Conservation (phyloP, 2,329 filamentous ascomycete species). For the Aspergillus chevalieri region DNA sequence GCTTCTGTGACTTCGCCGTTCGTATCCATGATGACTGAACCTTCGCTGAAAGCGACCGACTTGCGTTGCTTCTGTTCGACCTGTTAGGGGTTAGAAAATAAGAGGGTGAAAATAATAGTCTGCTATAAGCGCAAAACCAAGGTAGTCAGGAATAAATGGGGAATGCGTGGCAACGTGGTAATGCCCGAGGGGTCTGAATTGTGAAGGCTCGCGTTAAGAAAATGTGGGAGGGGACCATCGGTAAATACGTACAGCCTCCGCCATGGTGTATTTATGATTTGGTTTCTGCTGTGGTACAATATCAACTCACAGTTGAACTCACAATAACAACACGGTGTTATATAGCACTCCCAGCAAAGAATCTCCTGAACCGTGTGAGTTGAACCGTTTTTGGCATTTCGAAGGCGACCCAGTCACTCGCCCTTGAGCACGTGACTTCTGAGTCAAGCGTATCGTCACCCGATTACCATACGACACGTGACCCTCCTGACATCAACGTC, state of each 20-base stretch:
- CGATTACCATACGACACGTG: conserved; percentile 7
- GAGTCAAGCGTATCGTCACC: conserved; percentile 11
- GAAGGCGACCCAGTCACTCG: background rate
- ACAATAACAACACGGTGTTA: too few relatives aligned
- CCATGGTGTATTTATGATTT: conserved; percentile 26
- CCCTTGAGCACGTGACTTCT: conserved; percentile 9
- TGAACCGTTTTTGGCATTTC: background rate
- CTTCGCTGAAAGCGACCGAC: conserved; percentile 88
- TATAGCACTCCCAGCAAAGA: background rate
- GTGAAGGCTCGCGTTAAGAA: conserved; percentile 25
- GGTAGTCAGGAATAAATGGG: conserved; percentile 1
- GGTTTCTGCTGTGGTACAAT: background rate
- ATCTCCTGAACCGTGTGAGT: background rate
- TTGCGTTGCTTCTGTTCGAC: conserved; percentile 66
- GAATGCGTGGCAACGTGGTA: conserved; percentile 13
- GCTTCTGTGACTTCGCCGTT: conserved; percentile 79
- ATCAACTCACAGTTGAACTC: too few relatives aligned
- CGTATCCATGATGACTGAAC: conserved; percentile 77
- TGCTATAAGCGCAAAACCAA: conserved; percentile 1
- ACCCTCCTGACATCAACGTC: background rate
- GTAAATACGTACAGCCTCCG: conserved; percentile 40
- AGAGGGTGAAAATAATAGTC: conserved; percentile 6
- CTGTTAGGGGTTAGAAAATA: conserved; percentile 30
- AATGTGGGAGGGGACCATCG: conserved; percentile 34
- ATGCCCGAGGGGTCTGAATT: conserved; percentile 22